These are phyloP conservation scores for Blumeria hordei DNA, from an alignment of 2,329 filamentous ascomycete species.

Conservation along the genomic window DNA sequence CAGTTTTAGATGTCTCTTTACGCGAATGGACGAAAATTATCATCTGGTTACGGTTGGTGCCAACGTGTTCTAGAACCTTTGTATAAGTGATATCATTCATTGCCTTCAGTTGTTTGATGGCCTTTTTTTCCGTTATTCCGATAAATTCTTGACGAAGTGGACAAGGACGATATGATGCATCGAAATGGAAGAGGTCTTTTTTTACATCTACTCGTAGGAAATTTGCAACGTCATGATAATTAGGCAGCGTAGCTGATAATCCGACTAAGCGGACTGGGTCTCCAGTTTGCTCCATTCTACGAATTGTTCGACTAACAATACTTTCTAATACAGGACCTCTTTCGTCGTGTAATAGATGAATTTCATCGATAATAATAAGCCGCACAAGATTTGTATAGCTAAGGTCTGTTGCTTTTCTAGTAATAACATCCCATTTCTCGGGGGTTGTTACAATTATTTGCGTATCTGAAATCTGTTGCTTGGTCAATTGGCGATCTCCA, in stretches of 20 bases:
- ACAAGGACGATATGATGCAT: constrained; percentile 80
- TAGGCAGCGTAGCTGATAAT: constrained; percentile 82
- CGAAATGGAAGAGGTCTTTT: constrained; percentile 87
- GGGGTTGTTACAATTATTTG: constrained; percentile 96
- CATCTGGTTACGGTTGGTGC: constrained; percentile 86
- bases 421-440: constrained; percentile 98
- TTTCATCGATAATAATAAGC: constrained; percentile 91
- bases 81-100: constrained; percentile 99
- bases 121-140: constrained; percentile 89
- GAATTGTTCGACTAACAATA: constrained; percentile 83
- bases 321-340: constrained; percentile 91
- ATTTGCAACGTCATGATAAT: constrained; percentile 86
- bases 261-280: constrained; percentile 81
- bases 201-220: constrained; percentile 74
- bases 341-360: constrained; percentile 91
- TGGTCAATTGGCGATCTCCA: constrained; percentile 91
- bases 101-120: constrained; percentile 94
- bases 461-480: constrained; percentile 93
- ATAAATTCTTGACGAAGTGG: constrained; percentile 93
- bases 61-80: constrained; percentile 91
- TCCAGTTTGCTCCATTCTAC: constrained; percentile 79
- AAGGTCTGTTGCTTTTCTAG: constrained; percentile 84
- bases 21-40: constrained; percentile 95
- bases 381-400: constrained; percentile 96
- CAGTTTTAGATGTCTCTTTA: constrained; percentile 95